These are phyloP conservation scores for Byssochlamys sp. DNA, from an alignment of 2,329 filamentous ascomycete genomes.

Conservation along the genomic window DNA sequence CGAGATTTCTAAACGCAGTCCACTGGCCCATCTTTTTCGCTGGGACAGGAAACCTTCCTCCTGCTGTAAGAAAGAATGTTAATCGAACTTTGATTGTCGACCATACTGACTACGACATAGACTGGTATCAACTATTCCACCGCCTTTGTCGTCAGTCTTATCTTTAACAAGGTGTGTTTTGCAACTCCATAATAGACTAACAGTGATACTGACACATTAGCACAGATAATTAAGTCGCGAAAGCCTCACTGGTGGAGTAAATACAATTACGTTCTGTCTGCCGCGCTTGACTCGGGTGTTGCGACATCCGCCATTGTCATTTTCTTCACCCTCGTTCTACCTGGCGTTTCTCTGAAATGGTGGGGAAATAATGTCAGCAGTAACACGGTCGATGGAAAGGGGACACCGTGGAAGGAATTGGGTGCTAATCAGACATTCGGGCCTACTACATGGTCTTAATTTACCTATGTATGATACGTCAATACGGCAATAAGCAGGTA, in stretches of 20 bases:
- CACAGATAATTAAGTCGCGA: constrained; percentile 8
- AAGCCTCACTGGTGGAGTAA: constrained; percentile 14
- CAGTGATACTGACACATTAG: background rate
- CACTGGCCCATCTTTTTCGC: constrained; percentile 20
- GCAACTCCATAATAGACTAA: background rate
- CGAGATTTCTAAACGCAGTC: constrained; percentile 14
- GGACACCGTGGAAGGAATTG: constrained; percentile 23
- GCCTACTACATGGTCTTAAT: constrained; percentile 1
- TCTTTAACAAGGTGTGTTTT: constrained; percentile 23
- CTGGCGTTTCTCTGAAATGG: constrained; percentile 29
- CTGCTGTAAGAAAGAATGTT: constrained; percentile 7
- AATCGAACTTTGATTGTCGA: background rate
- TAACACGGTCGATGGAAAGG: constrained; percentile 33
- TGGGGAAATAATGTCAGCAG: constrained; percentile 33
- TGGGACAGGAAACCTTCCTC: constrained; percentile 16
- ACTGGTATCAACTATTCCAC: constrained; percentile 17
- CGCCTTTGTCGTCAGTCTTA: constrained; percentile 17
- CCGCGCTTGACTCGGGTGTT: constrained; percentile 33
- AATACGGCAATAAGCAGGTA: background rate
- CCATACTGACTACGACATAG: background rate
- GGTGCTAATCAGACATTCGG: constrained; percentile 5
- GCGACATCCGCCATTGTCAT: constrained; percentile 37
- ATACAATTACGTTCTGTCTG: constrained; percentile 34
- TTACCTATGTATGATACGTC: background rate
- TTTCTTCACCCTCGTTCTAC: constrained; percentile 37